phyloP scores from a whole-genome alignment of 139 green algal species.

The Pycnococcus provasolii region DNA sequence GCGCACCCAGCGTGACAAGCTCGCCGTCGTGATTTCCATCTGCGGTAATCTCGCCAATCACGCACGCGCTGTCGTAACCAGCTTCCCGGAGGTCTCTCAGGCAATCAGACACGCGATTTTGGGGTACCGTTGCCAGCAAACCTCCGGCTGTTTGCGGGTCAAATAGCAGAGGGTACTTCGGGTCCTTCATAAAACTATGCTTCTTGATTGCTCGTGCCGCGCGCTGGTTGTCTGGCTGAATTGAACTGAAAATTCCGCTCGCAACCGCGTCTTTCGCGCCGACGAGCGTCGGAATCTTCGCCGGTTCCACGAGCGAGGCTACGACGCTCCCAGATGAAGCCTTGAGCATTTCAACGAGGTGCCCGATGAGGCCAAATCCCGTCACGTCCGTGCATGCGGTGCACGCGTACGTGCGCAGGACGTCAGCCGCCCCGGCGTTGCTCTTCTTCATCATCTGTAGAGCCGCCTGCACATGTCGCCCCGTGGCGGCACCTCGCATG shows the following conservation, averaged over 20 bases:
- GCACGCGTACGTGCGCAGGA: constrained; percentile 41
- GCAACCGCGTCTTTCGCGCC: constrained; percentile 40
- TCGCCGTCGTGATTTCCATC: too few species aligned
- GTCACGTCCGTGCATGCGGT: constrained; percentile 79
- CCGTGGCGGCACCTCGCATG: constrained; percentile 53
- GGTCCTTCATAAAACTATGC: neutral
- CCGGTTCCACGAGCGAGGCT: constrained; percentile 32
- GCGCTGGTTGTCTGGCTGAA: constrained; percentile 50
- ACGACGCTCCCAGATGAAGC: constrained; percentile 1
- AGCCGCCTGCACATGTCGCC: constrained; percentile 32
- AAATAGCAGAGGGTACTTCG: constrained; percentile 43
- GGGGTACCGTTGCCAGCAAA: constrained; percentile 50
- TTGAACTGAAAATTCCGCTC: constrained; percentile 42
- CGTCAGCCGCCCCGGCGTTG: constrained; percentile 37
- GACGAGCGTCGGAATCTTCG: constrained; percentile 44
- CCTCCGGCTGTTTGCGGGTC: constrained; percentile 70
- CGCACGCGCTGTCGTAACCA: constrained; percentile 41
- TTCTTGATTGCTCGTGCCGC: constrained; percentile 10
- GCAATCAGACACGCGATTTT: constrained; percentile 29
- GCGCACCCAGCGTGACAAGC: too few species aligned
- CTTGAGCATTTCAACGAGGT: constrained; percentile 37
- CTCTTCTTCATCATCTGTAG: constrained; percentile 48
- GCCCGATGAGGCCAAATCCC: constrained; percentile 77
- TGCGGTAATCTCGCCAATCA: constrained; percentile 33
- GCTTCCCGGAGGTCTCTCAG: constrained; percentile 32